A percentile compares a stretch with the other conserved stretches of the same genome.
These are phyloP conservation scores for Apiospora arundinis DNA, from an alignment of 2,329 filamentous ascomycete species.

Conservation along the genomic window DNA sequence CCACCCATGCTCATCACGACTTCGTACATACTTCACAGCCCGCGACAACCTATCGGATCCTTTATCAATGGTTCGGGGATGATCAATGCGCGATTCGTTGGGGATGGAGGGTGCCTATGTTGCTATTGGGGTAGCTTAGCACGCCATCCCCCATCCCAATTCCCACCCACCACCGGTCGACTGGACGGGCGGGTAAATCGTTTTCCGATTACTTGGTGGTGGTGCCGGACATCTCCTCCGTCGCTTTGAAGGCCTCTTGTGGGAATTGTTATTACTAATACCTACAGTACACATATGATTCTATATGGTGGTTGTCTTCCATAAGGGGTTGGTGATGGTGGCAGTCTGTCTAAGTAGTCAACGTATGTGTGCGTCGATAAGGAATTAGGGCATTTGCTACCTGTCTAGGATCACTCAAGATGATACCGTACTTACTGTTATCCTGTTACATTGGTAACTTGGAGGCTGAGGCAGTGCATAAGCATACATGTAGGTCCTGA, in stretches of 20 bases:
- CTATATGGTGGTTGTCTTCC: neutral
- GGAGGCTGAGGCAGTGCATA: no score
- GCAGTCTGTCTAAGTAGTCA: no score
- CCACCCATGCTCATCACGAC: neutral
- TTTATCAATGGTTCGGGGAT: neutral
- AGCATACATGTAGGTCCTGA: no score
- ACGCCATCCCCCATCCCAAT: conserved; percentile 11
- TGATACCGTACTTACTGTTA: no score
- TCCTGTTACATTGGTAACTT: no score
- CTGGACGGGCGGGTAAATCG: neutral
- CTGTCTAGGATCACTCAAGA: no score
- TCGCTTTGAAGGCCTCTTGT: neutral
- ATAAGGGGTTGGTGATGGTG: no score
- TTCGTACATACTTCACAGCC: neutral
- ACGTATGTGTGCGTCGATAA: no score
- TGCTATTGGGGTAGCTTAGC: conserved; percentile 22
- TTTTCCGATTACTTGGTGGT: neutral
- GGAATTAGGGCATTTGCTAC: no score
- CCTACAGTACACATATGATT: no score
- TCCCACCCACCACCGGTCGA: neutral
- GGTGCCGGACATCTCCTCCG: neutral
- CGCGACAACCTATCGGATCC: neutral
- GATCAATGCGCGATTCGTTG: neutral
- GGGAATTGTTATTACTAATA: neutral
- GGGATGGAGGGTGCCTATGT: conserved; percentile 1